Evolutionary conservation across 768 basidiomycete genomes (phyloP).

Genomic region (Mycena indigotica): DNA sequence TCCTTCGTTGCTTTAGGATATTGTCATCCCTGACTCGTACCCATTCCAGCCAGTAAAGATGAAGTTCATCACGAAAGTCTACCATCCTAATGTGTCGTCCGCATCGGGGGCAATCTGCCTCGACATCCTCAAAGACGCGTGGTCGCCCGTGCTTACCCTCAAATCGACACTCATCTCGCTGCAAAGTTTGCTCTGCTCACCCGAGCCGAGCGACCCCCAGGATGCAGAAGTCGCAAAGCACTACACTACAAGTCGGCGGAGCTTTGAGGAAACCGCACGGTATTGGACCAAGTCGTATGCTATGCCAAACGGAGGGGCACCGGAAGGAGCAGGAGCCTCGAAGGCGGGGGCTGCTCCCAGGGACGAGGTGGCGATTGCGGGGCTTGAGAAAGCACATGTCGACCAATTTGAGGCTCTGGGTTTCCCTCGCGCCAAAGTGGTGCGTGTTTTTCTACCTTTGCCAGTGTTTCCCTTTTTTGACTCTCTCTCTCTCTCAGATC

Average conservation of each 20-base stretch:
- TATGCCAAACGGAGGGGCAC: constrained; percentile 56
- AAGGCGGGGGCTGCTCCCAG: constrained; percentile 45
- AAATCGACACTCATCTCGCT: constrained; percentile 95
- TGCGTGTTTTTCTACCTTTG: constrained; percentile 44
- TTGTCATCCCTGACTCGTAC: constrained; percentile 88
- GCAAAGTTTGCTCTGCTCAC: constrained; percentile 89
- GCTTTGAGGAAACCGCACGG: constrained; percentile 89
- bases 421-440: constrained; percentile 82
- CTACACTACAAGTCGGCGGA: constrained; percentile 82
- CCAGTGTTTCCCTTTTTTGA: background rate
- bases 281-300: constrained; percentile 97
- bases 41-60: constrained; percentile 96
- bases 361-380: constrained; percentile 76
- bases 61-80: constrained; percentile 97
- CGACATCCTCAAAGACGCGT: constrained; percentile 86
- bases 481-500: constrained; percentile 50
- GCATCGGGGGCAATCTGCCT: constrained; percentile 94
- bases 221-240: constrained; percentile 99
- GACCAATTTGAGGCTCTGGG: constrained; percentile 82
- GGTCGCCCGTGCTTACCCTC: constrained; percentile 93
- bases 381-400: constrained; percentile 81
- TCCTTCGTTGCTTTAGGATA: constrained; percentile 66
- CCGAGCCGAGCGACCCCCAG: constrained; percentile 95
- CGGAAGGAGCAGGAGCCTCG: constrained; percentile 47
- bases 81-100: constrained; percentile 94